Conservation (phyloP, 768 basidiomycete species). For the Pisolithus tinctorius region DNA sequence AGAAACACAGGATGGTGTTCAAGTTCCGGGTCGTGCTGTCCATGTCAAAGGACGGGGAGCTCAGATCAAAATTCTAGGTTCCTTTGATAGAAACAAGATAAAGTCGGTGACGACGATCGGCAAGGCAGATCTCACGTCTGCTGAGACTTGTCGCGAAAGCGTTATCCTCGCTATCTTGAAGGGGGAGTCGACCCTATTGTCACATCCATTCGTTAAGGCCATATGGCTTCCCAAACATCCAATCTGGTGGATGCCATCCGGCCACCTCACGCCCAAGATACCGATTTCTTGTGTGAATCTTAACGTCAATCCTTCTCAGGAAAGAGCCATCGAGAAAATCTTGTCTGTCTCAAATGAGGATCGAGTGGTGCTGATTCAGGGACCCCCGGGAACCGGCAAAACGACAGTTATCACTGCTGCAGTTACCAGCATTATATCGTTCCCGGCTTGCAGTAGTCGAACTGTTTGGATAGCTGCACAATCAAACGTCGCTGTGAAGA, state of each 20-base stretch:
- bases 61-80: constrained; percentile 19
- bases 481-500: constrained; percentile 48
- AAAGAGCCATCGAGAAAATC: constrained; percentile 18
- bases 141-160: constrained; percentile 34
- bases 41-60: constrained; percentile 33
- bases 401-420: constrained; percentile 36
- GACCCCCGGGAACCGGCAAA: constrained; percentile 22
- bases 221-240: constrained; percentile 22
- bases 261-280: neutral
- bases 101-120: constrained; percentile 45
- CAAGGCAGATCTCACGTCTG: constrained; percentile 46
- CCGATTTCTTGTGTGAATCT: too few species aligned
- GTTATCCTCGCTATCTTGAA: constrained; percentile 21
- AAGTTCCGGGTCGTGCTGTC: constrained; percentile 16
- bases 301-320: constrained; percentile 22
- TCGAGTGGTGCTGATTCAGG: constrained; percentile 24
- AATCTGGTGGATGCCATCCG: constrained; percentile 10
- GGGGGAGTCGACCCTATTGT: constrained; percentile 7
- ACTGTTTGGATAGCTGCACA: too few species aligned
- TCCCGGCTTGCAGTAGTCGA: constrained; percentile 44
- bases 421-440: constrained; percentile 29
- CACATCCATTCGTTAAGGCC: constrained; percentile 18
- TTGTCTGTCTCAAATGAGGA: constrained; percentile 16
- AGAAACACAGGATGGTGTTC: neutral
- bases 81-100: constrained; percentile 12